Evolutionary conservation across 352 stramenopile genomes (phyloP).

Genomic region (Bremia lactucae): DNA sequence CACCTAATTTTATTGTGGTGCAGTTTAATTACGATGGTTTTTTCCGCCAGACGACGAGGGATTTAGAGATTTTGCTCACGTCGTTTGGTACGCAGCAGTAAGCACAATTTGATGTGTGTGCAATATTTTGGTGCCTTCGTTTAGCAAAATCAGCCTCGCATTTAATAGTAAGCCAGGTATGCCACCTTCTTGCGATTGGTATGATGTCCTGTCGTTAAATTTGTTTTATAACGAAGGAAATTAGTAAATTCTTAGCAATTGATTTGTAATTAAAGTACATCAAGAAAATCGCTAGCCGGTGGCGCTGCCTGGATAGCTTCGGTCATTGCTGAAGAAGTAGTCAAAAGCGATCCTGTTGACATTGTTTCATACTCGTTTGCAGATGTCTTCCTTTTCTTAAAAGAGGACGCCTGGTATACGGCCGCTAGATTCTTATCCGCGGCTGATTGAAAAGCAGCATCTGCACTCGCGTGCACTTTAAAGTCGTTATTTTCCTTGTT

Average conservation of each 20-base stretch:
- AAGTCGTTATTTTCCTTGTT: conserved; percentile 23
- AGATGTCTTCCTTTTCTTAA: conserved; percentile 40
- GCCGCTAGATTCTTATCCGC: conserved; percentile 1
- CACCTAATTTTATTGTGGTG: no score
- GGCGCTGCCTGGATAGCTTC: background rate
- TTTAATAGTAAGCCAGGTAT: no score
- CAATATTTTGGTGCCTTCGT: background rate
- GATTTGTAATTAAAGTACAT: conserved; percentile 34
- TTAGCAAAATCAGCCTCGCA: background rate
- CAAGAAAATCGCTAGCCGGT: conserved; percentile 38
- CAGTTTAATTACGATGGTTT: conserved; percentile 83
- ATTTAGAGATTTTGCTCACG: conserved; percentile 50
- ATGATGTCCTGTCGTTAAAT: no score
- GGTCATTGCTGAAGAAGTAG: background rate
- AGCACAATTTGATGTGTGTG: background rate
- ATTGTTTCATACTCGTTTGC: conserved; percentile 9
- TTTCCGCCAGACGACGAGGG: conserved; percentile 66
- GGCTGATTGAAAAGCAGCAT: conserved; percentile 2
- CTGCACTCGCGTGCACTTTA: conserved; percentile 14
- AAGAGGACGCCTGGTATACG: conserved; percentile 27
- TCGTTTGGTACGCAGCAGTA: conserved; percentile 31
- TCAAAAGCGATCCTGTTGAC: conserved; percentile 4
- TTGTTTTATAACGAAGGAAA: no score
- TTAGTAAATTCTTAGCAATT: no score
- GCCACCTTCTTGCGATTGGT: no score